Conservation (phyloP, 257 asterid genomes). For the Misopates orontium region DNA sequence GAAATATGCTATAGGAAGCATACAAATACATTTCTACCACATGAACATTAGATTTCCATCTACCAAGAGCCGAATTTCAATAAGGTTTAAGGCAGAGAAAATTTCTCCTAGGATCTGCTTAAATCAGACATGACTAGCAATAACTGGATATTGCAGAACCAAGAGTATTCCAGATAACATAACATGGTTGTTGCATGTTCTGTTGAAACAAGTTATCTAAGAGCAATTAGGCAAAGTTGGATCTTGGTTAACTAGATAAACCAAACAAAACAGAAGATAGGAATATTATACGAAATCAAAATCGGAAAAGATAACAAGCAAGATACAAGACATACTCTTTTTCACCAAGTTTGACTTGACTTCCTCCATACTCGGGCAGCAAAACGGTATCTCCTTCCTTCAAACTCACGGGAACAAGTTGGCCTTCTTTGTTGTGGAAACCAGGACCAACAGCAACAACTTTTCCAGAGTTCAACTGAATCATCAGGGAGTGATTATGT, state of each 20-base stretch:
- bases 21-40: too few species aligned
- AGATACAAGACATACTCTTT: slow-evolving; percentile 42
- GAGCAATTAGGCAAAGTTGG: too few species aligned
- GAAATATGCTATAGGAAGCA: too few species aligned
- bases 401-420: slow-evolving; percentile 52
- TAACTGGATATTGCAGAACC: neutral
- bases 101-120: neutral
- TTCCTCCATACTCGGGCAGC: slow-evolving; percentile 69
- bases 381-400: slow-evolving; percentile 67
- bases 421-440: slow-evolving; percentile 48
- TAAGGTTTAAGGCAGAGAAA: too few species aligned
- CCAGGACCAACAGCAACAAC: slow-evolving; percentile 75
- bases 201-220: too few species aligned
- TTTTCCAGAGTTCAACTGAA: slow-evolving; percentile 65
- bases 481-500: slow-evolving; percentile 9
- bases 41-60: too few species aligned
- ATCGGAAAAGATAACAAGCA: neutral
- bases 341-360: slow-evolving; percentile 66
- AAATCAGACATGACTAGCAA: neutral
- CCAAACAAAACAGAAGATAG: neutral
- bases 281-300: neutral
- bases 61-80: too few species aligned
- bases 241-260: neutral
- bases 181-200: neutral
- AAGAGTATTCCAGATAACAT: neutral